Evolutionary conservation across 441 rosid genomes (phyloP), one percentile per base, ranked within the genome.

Genomic region (Populus tomentosa): DNA sequence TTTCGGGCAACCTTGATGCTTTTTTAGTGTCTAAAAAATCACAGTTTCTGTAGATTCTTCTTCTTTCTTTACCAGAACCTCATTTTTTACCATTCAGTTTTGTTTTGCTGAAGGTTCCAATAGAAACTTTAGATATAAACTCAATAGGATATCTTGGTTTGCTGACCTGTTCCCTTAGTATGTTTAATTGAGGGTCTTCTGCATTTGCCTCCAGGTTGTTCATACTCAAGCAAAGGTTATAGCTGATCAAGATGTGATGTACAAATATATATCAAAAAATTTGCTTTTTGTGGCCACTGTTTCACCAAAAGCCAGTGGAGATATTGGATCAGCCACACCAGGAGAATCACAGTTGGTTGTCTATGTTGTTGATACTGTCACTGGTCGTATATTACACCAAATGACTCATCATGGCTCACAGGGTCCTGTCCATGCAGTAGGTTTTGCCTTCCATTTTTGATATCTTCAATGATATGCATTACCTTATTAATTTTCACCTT

Each of bases 211-310:
- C 42, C 82, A 97, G 99, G 98, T 90, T 68, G 95, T 97, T 80
- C 99, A 94, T 82, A 97, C 98, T 79, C 99, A 94, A 89, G 98
- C 98, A 80, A 97, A 97, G 91, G 90, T 85, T 67, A 81, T 89
- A 79, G 84, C 94, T 79, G 98, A 97, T 69, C 97, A 97, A 83
- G 98, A 94, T 80, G 91, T 91, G 75, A 87, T 94, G 91, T 97
- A 93, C 75, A 97, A 97, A 83, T 94, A 92, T 64, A 81, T 93
- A 81, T 97, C 99, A 13, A 93, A 83, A 74, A 97, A 93, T 87
- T 77, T 93, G 79, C 90, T 97, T 69, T 97, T 94, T 81, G 90
- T 97, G 75, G 98, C 92, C 65, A 97, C 98, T 21, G 92, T 88
- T 75, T 80, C 98, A 73, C 98, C 98, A 69, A 93, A 93, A 88